Evolutionary conservation across 2,329 filamentous ascomycete species (phyloP).

Genomic region (Zasmidium citrigriseum): DNA sequence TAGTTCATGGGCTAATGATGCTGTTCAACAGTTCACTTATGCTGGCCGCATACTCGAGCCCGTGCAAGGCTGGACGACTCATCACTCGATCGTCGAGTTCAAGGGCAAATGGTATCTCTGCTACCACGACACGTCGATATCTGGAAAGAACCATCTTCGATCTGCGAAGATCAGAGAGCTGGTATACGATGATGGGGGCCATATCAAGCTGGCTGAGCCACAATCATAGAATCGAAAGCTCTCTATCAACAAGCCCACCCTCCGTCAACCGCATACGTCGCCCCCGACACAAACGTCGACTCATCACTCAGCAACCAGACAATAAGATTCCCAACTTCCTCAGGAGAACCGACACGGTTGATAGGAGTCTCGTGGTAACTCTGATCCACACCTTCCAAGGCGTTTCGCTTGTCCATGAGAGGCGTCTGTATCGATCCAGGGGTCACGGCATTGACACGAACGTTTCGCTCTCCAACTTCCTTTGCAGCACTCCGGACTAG

Average conservation of each 20-base stretch:
- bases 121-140: conserved; percentile 72
- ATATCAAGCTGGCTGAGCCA: conserved; percentile 49
- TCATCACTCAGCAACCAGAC: conserved; percentile 52
- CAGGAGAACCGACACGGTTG: conserved; percentile 24
- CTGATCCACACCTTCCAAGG: conserved; percentile 28
- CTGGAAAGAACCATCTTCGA: conserved; percentile 68
- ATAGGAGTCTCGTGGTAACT: conserved; percentile 25
- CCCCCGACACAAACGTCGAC: conserved; percentile 50
- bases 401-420: conserved; percentile 32
- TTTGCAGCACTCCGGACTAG: conserved; percentile 31
- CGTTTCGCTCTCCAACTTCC: conserved; percentile 28
- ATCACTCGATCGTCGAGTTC: conserved; percentile 77
- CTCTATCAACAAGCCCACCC: conserved; percentile 31
- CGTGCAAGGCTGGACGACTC: conserved; percentile 78
- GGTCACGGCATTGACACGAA: conserved; percentile 32
- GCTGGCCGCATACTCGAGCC: conserved; percentile 71
- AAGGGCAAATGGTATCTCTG: conserved; percentile 72
- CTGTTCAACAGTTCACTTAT: conserved; percentile 60
- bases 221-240: conserved; percentile 15
- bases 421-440: conserved; percentile 32
- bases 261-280: conserved; percentile 51
- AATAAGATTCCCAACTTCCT: conserved; percentile 38
- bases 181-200: conserved; percentile 67
- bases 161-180: conserved; percentile 76
- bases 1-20: not conserved